Base-by-base conservation (phyloP, 2,329 filamentous ascomycete genomes). In the Geosmithia morbida region DNA sequence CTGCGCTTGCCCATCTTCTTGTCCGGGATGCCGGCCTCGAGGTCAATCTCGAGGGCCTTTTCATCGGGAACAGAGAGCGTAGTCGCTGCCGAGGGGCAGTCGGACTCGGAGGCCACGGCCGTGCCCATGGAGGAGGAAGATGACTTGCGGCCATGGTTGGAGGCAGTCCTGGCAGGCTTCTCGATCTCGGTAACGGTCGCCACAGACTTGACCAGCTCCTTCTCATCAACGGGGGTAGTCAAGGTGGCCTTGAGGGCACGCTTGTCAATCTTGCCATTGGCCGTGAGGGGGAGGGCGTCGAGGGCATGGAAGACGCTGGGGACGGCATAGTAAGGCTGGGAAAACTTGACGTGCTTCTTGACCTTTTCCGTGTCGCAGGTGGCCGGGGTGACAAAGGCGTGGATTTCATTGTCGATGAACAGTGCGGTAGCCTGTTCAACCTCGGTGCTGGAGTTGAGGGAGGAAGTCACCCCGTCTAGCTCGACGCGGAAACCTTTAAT, bases 401-500 rank as follows among this genome's bases (percentile, higher is more conserved):
- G 48, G 33, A 49, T 41, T 17, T 68, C 57, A 7, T 64, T 65
- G 44, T 70, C 62, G 40, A 75, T 63, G 33, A 73, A 56, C 39
- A 76, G 57, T 6, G 68, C 67, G 26, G 68, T 68, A 2, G 69
- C 73, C 52, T 68, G 68, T 46, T 58, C 65, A 29, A 78, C 66
- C 2, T 64, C 66, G 0, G 68, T 62, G 19, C 66, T 67, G 41
- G 65, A 62, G 51, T 67, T 68, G 48, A 75, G 62, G 13, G 69
- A 68, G n/a, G 67, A 60, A 2, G 74, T 67, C 26, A 80, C 69
- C 37, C 75, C 73, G 48, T 79, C 75, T 10, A 80, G 68, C 57
- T 80, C 75, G 43, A 81, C 72, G 20, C 77, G 72, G 56, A 79
- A 79, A 7, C 76, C 75, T 29, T 77, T 76, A 55, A 80, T 68